Conservation (phyloP, 129 eudicot genomes). For the Flaveria bidentis region DNA sequence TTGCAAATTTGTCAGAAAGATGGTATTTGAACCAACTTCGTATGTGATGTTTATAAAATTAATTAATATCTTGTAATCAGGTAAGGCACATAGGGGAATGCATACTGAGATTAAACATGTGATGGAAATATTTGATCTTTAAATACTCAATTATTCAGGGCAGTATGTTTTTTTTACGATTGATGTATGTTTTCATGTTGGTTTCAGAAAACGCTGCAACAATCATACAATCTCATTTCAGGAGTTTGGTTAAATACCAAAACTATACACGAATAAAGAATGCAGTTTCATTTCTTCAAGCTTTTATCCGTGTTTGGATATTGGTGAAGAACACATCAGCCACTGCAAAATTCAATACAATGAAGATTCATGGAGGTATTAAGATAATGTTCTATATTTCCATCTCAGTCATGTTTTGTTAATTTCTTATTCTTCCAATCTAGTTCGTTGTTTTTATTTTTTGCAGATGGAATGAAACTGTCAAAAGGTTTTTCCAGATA, state of each 20-base stretch:
- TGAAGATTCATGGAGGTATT: conserved; percentile 25
- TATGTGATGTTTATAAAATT: neutral
- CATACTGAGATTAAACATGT: neutral
- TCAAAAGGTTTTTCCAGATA: conserved; percentile 32
- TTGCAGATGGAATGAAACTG: conserved; percentile 39
- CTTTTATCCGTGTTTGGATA: conserved; percentile 48
- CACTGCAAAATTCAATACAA: conserved; percentile 14
- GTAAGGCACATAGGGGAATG: neutral
- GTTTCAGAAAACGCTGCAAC: conserved; percentile 70
- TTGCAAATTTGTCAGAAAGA: neutral
- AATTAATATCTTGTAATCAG: neutral
- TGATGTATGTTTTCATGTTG: conserved; percentile 15
- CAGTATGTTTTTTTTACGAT: neutral
- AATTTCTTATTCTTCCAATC: conserved; percentile 13
- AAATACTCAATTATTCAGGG: neutral
- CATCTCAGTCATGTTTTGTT: neutral
- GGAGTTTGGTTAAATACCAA: conserved; percentile 39
- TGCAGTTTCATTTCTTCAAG: conserved; percentile 53
- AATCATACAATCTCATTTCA: conserved; percentile 61
- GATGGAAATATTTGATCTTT: neutral
- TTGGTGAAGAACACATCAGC: conserved; percentile 35
- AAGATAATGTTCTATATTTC: neutral
- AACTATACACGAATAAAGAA: conserved; percentile 42
- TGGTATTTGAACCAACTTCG: neutral
- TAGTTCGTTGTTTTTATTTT: conserved; percentile 2